phyloP scores from a whole-genome alignment of 257 asterid species.

The Jacaranda copaia region DNA sequence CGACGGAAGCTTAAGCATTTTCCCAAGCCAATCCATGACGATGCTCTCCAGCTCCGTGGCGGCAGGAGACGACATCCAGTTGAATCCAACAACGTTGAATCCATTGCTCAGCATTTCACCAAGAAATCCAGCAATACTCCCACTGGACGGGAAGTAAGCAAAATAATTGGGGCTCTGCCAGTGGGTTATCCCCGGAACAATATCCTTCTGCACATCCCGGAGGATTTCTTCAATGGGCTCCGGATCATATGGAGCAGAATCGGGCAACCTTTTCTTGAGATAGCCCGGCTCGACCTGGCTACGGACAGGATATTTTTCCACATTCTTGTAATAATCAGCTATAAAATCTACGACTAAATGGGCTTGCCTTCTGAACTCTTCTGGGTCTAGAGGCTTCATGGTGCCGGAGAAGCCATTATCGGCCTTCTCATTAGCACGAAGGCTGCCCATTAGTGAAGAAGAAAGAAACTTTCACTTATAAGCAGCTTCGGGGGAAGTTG shows the following conservation, averaged over 20 bases:
- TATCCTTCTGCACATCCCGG: slow-evolving; percentile 58
- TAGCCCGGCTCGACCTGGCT: slow-evolving; percentile 83
- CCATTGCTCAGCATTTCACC: slow-evolving; percentile 82
- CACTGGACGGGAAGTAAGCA: slow-evolving; percentile 77
- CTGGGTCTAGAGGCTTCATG: slow-evolving; percentile 61
- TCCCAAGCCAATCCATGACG: slow-evolving; percentile 87
- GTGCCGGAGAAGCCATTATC: slow-evolving; percentile 39
- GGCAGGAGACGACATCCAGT: slow-evolving; percentile 88
- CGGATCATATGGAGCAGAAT: slow-evolving; percentile 61
- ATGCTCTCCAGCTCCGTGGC: slow-evolving; percentile 86
- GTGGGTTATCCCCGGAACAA: slow-evolving; percentile 79
- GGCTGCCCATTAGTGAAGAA: slow-evolving; percentile 45
- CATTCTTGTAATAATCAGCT: slow-evolving; percentile 64
- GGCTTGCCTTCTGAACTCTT: slow-evolving; percentile 63
- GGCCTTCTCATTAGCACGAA: slow-evolving; percentile 23
- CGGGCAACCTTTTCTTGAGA: slow-evolving; percentile 61
- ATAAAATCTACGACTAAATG: slow-evolving; percentile 61
- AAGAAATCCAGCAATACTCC: slow-evolving; percentile 73
- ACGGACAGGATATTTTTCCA: slow-evolving; percentile 72
- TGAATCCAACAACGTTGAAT: slow-evolving; percentile 76
- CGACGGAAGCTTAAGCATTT: slow-evolving; percentile 65
- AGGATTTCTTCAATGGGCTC: slow-evolving; percentile 69
- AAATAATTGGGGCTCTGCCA: slow-evolving; percentile 86
- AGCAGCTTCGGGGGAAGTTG: too few relatives aligned
- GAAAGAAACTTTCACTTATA: too few relatives aligned